These are phyloP conservation scores for Gossypium stocksii DNA, from an alignment of 345 rosid species.

Conservation along the genomic window DNA sequence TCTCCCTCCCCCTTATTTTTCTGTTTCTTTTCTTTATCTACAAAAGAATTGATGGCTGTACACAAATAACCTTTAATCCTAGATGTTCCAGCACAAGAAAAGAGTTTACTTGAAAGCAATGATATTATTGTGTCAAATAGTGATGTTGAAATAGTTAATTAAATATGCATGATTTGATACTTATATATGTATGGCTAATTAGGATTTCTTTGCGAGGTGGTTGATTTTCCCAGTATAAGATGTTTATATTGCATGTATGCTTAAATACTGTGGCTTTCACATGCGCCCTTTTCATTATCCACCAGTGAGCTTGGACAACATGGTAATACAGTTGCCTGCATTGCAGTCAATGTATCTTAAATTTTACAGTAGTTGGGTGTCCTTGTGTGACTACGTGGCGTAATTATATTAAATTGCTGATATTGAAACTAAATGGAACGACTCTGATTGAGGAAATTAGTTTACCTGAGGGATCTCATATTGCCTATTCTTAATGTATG, in stretches of 20 bases:
- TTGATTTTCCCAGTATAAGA: neutral
- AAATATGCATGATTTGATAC: neutral
- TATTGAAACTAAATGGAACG: conserved; percentile 6
- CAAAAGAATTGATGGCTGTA: neutral
- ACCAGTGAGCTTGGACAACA: neutral
- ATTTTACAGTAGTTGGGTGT: neutral
- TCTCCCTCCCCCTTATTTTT: neutral
- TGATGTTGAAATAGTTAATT: neutral
- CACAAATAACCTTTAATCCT: neutral
- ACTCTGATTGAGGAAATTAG: conserved; percentile 49
- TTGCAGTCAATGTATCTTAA: neutral
- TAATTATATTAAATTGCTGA: conserved; percentile 7
- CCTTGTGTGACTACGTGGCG: neutral
- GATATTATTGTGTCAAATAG: neutral
- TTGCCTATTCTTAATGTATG: conserved; percentile 24
- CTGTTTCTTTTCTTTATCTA: neutral
- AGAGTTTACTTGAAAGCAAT: neutral
- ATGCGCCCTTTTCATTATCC: neutral
- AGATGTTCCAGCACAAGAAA: neutral
- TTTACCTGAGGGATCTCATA: conserved; percentile 18
- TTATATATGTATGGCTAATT: neutral
- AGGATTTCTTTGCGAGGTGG: neutral
- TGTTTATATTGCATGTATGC: neutral
- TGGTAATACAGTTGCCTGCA: neutral
- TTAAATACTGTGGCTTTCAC: neutral